Conservation (phyloP, 1,284 basidiomycete species). For the Apiotrichum porosum region DNA sequence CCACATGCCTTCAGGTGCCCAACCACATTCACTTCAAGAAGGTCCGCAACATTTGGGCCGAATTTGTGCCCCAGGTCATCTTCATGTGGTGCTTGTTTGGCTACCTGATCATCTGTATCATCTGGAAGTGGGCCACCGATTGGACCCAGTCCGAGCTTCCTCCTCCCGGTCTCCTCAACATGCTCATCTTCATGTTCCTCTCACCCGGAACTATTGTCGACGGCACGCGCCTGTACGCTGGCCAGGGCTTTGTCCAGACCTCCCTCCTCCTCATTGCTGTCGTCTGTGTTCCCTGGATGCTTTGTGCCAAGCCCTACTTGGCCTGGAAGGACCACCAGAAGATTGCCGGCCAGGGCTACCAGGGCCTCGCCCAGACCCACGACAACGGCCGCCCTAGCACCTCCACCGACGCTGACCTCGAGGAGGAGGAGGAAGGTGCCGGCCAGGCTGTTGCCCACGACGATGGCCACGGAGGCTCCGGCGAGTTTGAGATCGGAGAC, state of each 20-base stretch:
- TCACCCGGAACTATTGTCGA: conserved; percentile 73
- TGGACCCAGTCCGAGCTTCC: conserved; percentile 68
- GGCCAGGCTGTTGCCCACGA: conserved; percentile 63
- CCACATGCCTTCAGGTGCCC: conserved; percentile 88
- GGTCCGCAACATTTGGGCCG: conserved; percentile 76
- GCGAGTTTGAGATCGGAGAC: conserved; percentile 75
- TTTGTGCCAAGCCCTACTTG: conserved; percentile 89
- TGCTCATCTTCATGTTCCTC: conserved; percentile 93
- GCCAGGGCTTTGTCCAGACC: conserved; percentile 82
- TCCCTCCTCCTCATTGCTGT: conserved; percentile 73
- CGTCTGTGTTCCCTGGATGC: conserved; percentile 93
- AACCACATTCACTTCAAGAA: conserved; percentile 94
- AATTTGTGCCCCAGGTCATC: conserved; percentile 94
- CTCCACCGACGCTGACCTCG: conserved; percentile 49
- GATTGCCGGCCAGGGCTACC: conserved; percentile 79
- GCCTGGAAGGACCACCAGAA: conserved; percentile 85
- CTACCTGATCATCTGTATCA: conserved; percentile 88
- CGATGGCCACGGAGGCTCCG: conserved; percentile 53
- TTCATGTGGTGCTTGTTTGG: conserved; percentile 98
- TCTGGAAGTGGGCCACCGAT: conserved; percentile 96
- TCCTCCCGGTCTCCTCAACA: conserved; percentile 88
- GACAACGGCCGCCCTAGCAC: conserved; percentile 30
- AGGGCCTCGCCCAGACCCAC: conserved; percentile 56
- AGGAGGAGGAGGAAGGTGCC: conserved; percentile 80
- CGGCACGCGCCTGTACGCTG: conserved; percentile 70